Percentiles rank a stretch among this genome's conserved stretches.
Conservation (phyloP, 176 grass and related monocot species). For the Aegilops sharonensis region DNA sequence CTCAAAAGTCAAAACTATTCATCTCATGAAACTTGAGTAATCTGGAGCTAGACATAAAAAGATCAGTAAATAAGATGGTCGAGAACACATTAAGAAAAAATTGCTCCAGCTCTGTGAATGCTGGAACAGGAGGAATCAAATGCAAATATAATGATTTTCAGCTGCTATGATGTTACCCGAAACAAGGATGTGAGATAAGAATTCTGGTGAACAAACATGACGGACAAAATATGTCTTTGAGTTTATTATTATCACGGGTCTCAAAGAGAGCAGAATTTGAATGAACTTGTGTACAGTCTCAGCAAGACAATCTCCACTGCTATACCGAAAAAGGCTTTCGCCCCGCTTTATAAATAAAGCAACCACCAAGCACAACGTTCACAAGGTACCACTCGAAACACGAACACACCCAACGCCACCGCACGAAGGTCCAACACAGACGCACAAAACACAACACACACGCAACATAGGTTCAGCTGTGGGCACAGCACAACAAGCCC, state of each 20-base stretch:
- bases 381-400: too few species aligned
- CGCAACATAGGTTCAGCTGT: too few species aligned
- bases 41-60: background rate
- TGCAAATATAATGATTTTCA: background rate
- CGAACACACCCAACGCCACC: too few species aligned
- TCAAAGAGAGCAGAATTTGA: background rate
- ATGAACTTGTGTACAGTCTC: background rate
- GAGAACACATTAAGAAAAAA: background rate
- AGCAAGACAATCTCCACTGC: background rate
- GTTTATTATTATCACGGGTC: background rate
- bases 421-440: too few species aligned
- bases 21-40: background rate
- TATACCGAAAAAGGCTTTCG: too few species aligned
- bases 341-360: too few species aligned
- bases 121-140: background rate
- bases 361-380: too few species aligned
- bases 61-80: slow-evolving; percentile 16
- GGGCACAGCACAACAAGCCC: too few species aligned
- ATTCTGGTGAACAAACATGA: background rate
- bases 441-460: too few species aligned
- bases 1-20: background rate
- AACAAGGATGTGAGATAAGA: background rate
- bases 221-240: background rate
- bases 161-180: background rate
- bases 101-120: background rate